Percentiles rank a stretch among this genome's conserved stretches.
phyloP scores from a whole-genome alignment of 225 moss, liverwort and hornwort genomes.

The Rhytidiadelphus loreus region DNA sequence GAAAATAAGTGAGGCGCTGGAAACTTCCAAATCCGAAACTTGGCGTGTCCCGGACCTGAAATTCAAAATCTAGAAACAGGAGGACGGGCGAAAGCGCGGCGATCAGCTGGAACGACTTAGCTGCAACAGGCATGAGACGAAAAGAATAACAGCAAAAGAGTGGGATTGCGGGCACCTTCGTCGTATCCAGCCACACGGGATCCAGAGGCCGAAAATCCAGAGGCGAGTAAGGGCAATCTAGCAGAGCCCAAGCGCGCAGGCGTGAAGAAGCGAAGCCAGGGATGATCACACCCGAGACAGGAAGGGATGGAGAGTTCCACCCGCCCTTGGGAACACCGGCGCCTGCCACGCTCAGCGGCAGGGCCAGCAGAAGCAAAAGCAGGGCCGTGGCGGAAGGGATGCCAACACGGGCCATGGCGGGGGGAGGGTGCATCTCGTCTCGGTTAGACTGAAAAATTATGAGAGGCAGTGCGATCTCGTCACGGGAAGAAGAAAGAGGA shows the following conservation, averaged over 20 bases:
- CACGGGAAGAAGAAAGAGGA: neutral
- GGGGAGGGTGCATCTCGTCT: neutral
- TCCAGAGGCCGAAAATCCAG: slow-evolving; percentile 90
- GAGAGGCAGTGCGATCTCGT: neutral
- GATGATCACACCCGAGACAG: slow-evolving; percentile 82
- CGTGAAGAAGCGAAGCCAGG: slow-evolving; percentile 96
- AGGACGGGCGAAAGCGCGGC: neutral
- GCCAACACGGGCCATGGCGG: slow-evolving; percentile 2
- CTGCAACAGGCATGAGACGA: neutral
- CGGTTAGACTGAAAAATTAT: neutral
- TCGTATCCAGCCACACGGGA: slow-evolving; percentile 89
- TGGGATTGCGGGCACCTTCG: slow-evolving; percentile 34
- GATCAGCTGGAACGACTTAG: neutral
- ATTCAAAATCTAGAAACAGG: neutral
- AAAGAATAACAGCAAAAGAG: neutral
- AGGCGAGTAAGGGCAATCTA: slow-evolving; percentile 97
- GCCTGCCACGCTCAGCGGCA: slow-evolving; percentile 18
- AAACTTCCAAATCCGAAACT: neutral
- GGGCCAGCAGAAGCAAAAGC: slow-evolving; percentile 10
- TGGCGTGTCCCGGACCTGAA: neutral
- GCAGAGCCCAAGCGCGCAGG: slow-evolving; percentile 82
- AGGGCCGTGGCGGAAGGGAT: neutral
- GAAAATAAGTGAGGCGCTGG: neutral
- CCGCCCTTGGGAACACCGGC: slow-evolving; percentile 70
- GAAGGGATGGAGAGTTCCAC: slow-evolving; percentile 59